Conservation (phyloP, 805 yeast genomes). For the Kuraishia capsulata region DNA sequence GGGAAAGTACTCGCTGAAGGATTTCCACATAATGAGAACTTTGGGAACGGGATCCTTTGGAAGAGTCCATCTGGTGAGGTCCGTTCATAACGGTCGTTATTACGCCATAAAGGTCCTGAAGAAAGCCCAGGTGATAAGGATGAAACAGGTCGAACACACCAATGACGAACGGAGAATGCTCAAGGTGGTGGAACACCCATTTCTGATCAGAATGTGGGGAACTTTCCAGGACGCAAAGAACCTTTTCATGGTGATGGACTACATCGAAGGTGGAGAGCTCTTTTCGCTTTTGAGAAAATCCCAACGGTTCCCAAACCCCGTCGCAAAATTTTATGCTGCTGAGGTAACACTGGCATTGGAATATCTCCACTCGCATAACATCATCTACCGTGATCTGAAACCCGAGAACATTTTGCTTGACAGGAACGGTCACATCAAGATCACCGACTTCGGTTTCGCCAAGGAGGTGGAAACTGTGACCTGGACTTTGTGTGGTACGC, state of each 20-base stretch:
- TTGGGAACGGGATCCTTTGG: constrained; percentile 58
- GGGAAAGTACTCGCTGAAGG: constrained; percentile 47
- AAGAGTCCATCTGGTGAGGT: constrained; percentile 47
- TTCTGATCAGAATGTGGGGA: constrained; percentile 59
- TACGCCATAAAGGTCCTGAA: constrained; percentile 53
- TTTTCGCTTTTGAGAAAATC: constrained; percentile 47
- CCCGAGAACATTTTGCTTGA: constrained; percentile 53
- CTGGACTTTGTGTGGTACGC: constrained; percentile 56
- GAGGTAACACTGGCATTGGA: constrained; percentile 52
- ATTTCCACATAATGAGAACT: constrained; percentile 47
- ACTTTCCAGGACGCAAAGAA: constrained; percentile 50
- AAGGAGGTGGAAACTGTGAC: constrained; percentile 53
- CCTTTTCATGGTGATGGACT: constrained; percentile 56
- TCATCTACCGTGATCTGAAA: constrained; percentile 51
- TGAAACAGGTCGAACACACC: constrained; percentile 58
- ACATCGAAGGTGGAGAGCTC: constrained; percentile 56
- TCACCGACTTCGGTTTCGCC: constrained; percentile 57
- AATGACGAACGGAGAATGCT: constrained; percentile 55
- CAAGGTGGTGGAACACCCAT: constrained; percentile 50
- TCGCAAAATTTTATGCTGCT: constrained; percentile 56
- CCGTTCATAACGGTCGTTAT: constrained; percentile 49
- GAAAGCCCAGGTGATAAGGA: constrained; percentile 47
- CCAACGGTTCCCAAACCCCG: constrained; percentile 53
- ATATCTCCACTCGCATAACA: constrained; percentile 49
- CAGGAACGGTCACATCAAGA: constrained; percentile 50